A percentile compares a stretch with the other conserved stretches of the same genome.
These are phyloP conservation scores for Dictyostelium firmibasis DNA, from an alignment of 78 protist genomes.

Conservation along the genomic window DNA sequence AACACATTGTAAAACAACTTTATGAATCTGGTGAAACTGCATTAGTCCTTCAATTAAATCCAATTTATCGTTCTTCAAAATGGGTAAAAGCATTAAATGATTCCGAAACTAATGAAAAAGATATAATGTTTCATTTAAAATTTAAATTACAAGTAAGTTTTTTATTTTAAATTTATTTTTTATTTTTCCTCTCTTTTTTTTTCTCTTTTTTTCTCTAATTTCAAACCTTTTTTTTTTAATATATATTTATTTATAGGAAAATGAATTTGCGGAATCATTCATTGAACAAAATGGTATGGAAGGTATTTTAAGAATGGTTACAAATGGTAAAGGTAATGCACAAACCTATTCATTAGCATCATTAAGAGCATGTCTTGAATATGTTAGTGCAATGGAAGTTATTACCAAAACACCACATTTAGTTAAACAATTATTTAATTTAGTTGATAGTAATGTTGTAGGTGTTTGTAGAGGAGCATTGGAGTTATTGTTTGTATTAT, in stretches of 20 bases:
- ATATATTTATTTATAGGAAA: constrained; percentile 16
- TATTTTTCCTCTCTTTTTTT: background rate
- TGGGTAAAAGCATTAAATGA: constrained; percentile 60
- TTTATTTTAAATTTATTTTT: background rate
- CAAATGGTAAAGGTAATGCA: constrained; percentile 46
- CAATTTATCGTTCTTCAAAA: constrained; percentile 20
- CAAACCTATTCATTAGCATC: constrained; percentile 74
- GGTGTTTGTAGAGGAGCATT: constrained; percentile 71
- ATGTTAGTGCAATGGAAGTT: constrained; percentile 73
- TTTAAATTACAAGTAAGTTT: constrained; percentile 59
- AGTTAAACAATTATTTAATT: constrained; percentile 47
- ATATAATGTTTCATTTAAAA: constrained; percentile 66
- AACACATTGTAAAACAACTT: constrained; percentile 50
- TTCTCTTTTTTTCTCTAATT: background rate
- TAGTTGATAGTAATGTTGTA: constrained; percentile 51
- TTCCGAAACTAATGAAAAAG: constrained; percentile 23
- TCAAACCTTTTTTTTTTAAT: no score
- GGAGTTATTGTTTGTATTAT: constrained; percentile 63
- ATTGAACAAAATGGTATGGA: constrained; percentile 73
- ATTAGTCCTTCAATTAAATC: constrained; percentile 22
- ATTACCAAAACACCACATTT: constrained; percentile 65
- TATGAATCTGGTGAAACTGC: constrained; percentile 49
- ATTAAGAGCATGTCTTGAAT: constrained; percentile 68
- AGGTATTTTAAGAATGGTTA: constrained; percentile 51
- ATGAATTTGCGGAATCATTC: constrained; percentile 78